These are phyloP conservation scores for Sclerotiophoma versabilis DNA, from an alignment of 2,329 filamentous ascomycete species.

Conservation along the genomic window DNA sequence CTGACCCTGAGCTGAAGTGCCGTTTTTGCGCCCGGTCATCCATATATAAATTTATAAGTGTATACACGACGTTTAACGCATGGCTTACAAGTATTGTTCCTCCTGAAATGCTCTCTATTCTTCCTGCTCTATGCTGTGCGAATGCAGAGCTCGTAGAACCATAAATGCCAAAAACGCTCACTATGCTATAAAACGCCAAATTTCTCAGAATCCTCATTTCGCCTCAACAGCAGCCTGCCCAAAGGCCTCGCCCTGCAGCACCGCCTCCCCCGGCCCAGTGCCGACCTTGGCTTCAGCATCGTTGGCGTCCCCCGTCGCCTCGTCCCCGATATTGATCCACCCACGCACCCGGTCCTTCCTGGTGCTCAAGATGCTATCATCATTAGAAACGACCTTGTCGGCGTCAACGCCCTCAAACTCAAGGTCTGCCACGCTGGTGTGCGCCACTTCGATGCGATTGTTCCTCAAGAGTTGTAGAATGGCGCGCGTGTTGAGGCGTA, in stretches of 20 bases:
- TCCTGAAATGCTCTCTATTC: background rate
- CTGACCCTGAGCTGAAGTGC: background rate
- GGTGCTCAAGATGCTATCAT: constrained; percentile 45
- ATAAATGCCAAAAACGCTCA: background rate
- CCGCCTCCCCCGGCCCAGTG: constrained; percentile 33
- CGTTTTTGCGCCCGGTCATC: background rate
- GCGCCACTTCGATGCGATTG: constrained; percentile 50
- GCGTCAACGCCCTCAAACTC: constrained; percentile 44
- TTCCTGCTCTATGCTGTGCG: background rate
- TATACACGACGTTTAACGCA: background rate
- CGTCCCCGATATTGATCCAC: constrained; percentile 41
- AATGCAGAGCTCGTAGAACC: background rate
- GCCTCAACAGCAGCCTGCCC: constrained; percentile 41
- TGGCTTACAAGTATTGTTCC: too few species aligned
- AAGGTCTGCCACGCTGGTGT: constrained; percentile 49
- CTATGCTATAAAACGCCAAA: background rate
- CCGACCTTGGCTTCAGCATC: constrained; percentile 16
- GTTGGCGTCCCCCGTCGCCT: constrained; percentile 14
- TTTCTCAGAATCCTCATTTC: background rate
- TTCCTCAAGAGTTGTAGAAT: constrained; percentile 74
- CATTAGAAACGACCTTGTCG: constrained; percentile 13
- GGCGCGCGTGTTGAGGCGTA: constrained; percentile 84
- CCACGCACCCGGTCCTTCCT: constrained; percentile 39
- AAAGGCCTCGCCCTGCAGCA: constrained; percentile 47
- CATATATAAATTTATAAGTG: background rate